These are phyloP conservation scores for Coemansia sp. DNA, from an alignment of 192 early-diverging fungal species.

Conservation along the genomic window DNA sequence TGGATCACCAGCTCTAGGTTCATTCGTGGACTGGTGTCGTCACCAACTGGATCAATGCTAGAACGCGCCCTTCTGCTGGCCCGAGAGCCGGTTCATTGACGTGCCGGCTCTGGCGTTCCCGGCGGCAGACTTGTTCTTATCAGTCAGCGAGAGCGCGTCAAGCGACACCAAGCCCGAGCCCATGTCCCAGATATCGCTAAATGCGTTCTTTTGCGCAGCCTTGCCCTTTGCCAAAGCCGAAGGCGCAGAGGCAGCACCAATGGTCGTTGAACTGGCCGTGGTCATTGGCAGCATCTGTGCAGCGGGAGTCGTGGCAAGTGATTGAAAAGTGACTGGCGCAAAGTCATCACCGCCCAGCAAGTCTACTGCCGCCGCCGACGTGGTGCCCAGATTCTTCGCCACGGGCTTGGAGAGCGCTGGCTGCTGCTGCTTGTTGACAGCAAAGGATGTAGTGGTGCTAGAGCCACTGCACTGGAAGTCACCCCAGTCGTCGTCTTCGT, in stretches of 20 bases:
- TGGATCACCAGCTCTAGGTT: not conserved
- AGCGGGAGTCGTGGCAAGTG: slow-evolving; percentile 6
- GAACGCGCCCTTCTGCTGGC: slow-evolving; percentile 12
- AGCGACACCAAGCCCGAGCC: slow-evolving; percentile 66
- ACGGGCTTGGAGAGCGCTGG: slow-evolving; percentile 17
- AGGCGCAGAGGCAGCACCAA: not conserved
- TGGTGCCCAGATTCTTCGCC: slow-evolving; percentile 4
- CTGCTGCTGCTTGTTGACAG: not conserved
- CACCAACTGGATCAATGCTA: not conserved
- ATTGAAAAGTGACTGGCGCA: slow-evolving; percentile 20
- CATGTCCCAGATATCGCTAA: slow-evolving; percentile 69
- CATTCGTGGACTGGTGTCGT: not conserved
- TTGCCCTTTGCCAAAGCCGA: slow-evolving; percentile 1
- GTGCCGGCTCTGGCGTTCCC: slow-evolving; percentile 1
- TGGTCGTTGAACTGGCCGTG: not conserved
- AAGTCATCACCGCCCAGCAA: slow-evolving; percentile 30
- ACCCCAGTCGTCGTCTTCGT: slow-evolving; percentile 71
- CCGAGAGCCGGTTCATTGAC: slow-evolving; percentile 50
- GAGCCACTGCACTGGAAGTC: slow-evolving; percentile 59
- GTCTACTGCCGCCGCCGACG: slow-evolving; percentile 17
- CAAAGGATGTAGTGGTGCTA: not conserved
- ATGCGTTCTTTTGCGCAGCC: slow-evolving; percentile 28
- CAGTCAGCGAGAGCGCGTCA: slow-evolving; percentile 66
- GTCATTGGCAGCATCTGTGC: not conserved
- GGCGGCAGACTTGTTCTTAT: slow-evolving; percentile 27